These are phyloP conservation scores for Aspergillus olivimuriae DNA, from an alignment of 495 filamentous ascomycete species.

Conservation along the genomic window DNA sequence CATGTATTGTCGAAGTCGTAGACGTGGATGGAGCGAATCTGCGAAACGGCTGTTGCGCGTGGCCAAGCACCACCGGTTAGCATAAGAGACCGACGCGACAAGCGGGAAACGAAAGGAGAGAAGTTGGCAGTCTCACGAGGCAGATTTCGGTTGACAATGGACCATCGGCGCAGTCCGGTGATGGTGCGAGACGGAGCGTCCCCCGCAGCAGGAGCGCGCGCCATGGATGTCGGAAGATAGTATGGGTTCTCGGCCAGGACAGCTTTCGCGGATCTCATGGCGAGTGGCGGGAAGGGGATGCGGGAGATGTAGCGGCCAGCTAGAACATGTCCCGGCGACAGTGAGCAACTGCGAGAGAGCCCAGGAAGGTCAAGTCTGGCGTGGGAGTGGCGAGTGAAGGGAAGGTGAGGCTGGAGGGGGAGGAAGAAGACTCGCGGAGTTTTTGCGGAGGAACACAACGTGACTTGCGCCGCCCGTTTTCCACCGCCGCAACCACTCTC, in stretches of 20 bases:
- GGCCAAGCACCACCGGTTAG: slow-evolving; percentile 5
- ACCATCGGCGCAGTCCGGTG: slow-evolving; percentile 77
- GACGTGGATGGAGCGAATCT: slow-evolving; percentile 77
- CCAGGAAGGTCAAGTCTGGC: no score
- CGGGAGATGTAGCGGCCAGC: no score
- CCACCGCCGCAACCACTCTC: neutral
- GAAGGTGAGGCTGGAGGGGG: neutral
- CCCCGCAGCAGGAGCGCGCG: slow-evolving; percentile 15
- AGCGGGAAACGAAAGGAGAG: slow-evolving; percentile 1
- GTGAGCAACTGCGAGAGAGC: no score
- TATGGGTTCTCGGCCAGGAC: slow-evolving; percentile 29
- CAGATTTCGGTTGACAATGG: slow-evolving; percentile 62
- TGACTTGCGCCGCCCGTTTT: slow-evolving; percentile 10
- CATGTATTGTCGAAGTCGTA: slow-evolving; percentile 99
- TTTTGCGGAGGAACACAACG: slow-evolving; percentile 15
- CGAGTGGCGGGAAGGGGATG: neutral
- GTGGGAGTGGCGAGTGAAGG: neutral
- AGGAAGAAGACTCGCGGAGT: neutral
- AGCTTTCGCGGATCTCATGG: slow-evolving; percentile 37
- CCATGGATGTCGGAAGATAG: slow-evolving; percentile 23
- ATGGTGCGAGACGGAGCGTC: slow-evolving; percentile 46
- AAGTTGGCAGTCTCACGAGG: slow-evolving; percentile 42
- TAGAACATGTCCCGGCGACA: no score
- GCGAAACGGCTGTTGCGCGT: slow-evolving; percentile 43
- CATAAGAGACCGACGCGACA: slow-evolving; percentile 6